A percentile compares a stretch with the other conserved stretches of the same genome.
These are phyloP conservation scores for Tinospora cordifolia DNA, from an alignment of 164 flowering plant genomes.

Conservation along the genomic window DNA sequence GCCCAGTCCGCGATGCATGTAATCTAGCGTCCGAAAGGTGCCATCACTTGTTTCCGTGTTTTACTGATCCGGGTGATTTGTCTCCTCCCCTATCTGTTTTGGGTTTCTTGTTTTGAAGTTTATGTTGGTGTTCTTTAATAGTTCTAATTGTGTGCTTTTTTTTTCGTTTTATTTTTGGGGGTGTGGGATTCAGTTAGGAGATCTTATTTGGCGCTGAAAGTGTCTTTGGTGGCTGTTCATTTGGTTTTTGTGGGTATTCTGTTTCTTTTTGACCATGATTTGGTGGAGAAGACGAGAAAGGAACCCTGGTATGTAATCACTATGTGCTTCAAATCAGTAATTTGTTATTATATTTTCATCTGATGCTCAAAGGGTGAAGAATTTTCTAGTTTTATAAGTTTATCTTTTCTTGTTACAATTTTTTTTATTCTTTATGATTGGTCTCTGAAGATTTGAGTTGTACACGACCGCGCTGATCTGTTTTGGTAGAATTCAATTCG, in stretches of 20 bases:
- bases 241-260: slow-evolving; percentile 50
- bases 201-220: slow-evolving; percentile 54
- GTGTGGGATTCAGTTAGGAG: slow-evolving; percentile 51
- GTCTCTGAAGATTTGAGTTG: not conserved
- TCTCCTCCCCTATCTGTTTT: not conserved
- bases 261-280: slow-evolving; percentile 49
- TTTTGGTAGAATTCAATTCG: too few species aligned
- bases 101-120: not conserved
- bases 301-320: slow-evolving; percentile 56
- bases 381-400: too few species aligned
- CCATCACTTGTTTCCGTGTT: slow-evolving; percentile 49
- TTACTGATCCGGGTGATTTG: slow-evolving; percentile 68
- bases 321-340: not conserved
- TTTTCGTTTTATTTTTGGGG: not conserved
- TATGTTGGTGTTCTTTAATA: not conserved
- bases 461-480: too few species aligned
- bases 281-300: slow-evolving; percentile 44
- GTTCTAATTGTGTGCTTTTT: not conserved
- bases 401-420: too few species aligned
- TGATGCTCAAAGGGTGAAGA: not conserved
- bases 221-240: slow-evolving; percentile 63
- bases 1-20: slow-evolving; percentile 28
- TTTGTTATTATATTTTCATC: not conserved
- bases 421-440: too few species aligned
- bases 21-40: slow-evolving; percentile 34